Base-by-base conservation (phyloP, 108 stramenopile genomes). In the Cyclotella atomus region DNA sequence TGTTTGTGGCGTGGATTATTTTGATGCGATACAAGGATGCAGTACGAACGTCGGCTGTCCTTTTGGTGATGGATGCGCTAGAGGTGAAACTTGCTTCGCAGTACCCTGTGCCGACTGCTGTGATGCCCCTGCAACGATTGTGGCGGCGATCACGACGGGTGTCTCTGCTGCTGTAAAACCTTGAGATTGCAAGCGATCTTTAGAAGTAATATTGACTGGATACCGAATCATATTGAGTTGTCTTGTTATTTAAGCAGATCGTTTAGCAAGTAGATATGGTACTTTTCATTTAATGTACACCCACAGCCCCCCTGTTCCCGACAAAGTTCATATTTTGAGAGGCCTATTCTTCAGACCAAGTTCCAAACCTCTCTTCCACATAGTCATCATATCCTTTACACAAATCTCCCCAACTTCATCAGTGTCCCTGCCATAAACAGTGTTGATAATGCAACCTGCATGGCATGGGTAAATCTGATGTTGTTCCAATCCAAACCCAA, bases 391-490 rank as follows among this genome's bases (percentile, higher is more conserved):
- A 24, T 83, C 79, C 12, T 83, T 49, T 32, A 83, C 69, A 65
- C 77, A 77, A 59, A 83, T 88, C 27, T 88, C 89, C 34, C 89
- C 89, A 23, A 85, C 82, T 70, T 87, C 87, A 45, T 90, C 76
- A 3, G 85, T 86, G 9, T 90, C 80, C n/a, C 89, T 81, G 32
- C 61, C 74, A 43, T 82, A 70, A 25, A 83, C 65, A n/a, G 84
- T 78, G 34, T 89, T 89, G n/a, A 89, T 71, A 44, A 89, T 76
- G 73, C 88, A 89, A 30, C 88, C 85, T 20, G 86, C 83, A 75
- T 89, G 86, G 29, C 88, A 89, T 3, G 88, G 88, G 35, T 87
- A 86, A 45, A 89, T 89, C 53, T 89, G 85, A 69, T 89, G 77
- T 56, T 89, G 76, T 21, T 85, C 84, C 36, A 84, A 71, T 25